Conservation (phyloP, 345 rosid genomes). For the Rhodomyrtus tomentosa region DNA sequence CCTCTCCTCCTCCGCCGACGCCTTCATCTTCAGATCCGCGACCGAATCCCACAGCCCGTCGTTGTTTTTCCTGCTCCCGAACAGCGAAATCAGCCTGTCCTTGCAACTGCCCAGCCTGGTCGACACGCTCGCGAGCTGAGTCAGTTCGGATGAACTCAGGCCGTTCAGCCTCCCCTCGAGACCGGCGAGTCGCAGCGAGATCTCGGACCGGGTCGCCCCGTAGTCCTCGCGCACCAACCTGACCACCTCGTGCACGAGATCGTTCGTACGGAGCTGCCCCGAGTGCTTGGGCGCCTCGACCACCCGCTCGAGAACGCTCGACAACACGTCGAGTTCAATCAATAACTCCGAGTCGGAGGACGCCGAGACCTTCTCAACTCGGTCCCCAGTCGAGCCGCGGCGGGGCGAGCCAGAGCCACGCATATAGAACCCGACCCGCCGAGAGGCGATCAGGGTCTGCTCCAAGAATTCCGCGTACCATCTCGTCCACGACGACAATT, state of each 20-base stretch:
- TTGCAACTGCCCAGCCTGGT: constrained; percentile 3
- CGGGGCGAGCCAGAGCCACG: constrained; percentile 28
- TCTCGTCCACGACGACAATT: constrained; percentile 31
- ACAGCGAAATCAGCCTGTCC: constrained; percentile 1
- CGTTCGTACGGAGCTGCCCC: not conserved
- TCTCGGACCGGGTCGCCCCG: constrained; percentile 1
- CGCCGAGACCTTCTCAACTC: constrained; percentile 18
- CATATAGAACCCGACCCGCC: constrained; percentile 54
- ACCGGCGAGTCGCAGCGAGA: not conserved
- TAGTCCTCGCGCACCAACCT: constrained; percentile 11
- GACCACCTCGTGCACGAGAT: constrained; percentile 8
- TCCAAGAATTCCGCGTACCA: constrained; percentile 24
- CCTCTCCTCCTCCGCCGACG: constrained; percentile 4
- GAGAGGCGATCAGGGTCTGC: constrained; percentile 25
- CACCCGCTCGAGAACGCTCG: not conserved
- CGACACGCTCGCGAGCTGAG: not conserved
- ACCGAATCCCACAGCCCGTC: constrained; percentile 9
- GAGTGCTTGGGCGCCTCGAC: not conserved
- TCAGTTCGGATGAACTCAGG: constrained; percentile 1
- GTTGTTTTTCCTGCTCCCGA: constrained; percentile 6
- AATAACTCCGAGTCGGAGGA: not conserved
- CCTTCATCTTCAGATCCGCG: constrained; percentile 1
- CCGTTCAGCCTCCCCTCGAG: constrained; percentile 1
- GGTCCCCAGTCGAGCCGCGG: constrained; percentile 22
- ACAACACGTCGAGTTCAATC: not conserved